phyloP scores from a whole-genome alignment of 331 rosid genomes.

The Quercus lobata region DNA sequence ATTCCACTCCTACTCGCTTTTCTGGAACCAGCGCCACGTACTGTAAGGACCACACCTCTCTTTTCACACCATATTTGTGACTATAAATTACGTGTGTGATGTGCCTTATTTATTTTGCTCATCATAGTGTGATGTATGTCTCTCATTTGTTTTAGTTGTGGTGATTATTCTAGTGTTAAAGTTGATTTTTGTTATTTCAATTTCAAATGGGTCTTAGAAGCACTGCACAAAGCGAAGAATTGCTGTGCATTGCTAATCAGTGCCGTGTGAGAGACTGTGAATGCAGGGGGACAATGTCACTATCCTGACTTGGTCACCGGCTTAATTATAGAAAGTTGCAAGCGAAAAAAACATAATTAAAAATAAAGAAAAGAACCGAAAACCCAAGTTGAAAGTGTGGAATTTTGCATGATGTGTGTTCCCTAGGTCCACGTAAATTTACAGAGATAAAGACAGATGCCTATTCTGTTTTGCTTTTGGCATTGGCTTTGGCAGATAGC shows the following conservation, averaged over 20 bases:
- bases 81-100: too few species aligned
- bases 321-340: background rate
- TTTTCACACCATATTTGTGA: background rate
- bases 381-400: slow-evolving; percentile 18
- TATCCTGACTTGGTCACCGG: slow-evolving; percentile 16
- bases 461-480: slow-evolving; percentile 15
- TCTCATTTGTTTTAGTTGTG: too few species aligned
- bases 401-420: slow-evolving; percentile 30
- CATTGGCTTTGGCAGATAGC: slow-evolving; percentile 3
- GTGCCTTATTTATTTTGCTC: too few species aligned
- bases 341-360: too few species aligned
- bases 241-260: background rate
- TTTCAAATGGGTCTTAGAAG: slow-evolving; percentile 3
- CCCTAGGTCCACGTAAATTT: background rate
- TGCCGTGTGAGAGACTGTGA: slow-evolving; percentile 24
- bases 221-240: background rate
- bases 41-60: slow-evolving; percentile 47
- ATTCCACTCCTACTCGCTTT: slow-evolving; percentile 72
- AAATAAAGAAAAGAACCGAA: slow-evolving; percentile 10
- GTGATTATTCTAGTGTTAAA: background rate
- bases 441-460: background rate
- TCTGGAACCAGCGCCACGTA: slow-evolving; percentile 94
- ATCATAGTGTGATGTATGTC: too few species aligned
- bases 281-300: background rate
- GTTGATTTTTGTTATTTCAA: background rate